Conservation (phyloP, 139 green algal genomes). For the Micromonas pusilla region DNA sequence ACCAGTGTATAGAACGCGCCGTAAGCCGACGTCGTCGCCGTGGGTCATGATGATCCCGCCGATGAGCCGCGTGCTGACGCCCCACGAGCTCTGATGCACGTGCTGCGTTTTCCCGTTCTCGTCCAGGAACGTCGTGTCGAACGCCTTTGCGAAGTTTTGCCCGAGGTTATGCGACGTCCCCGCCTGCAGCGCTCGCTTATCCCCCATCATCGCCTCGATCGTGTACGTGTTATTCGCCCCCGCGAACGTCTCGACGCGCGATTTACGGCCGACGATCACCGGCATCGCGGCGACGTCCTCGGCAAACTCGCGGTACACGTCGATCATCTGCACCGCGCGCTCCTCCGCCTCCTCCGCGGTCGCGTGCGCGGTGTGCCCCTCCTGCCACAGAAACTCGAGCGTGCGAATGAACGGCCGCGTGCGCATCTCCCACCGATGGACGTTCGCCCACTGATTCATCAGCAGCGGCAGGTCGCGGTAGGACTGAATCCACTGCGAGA, state of each 20-base stretch:
- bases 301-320: constrained; percentile 68
- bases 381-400: constrained; percentile 98
- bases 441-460: constrained; percentile 96
- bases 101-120: constrained; percentile 49
- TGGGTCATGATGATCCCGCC: constrained; percentile 97
- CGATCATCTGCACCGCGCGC: constrained; percentile 52
- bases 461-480: constrained; percentile 93
- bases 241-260: constrained; percentile 77
- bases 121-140: constrained; percentile 49
- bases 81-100: constrained; percentile 92
- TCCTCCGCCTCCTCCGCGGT: constrained; percentile 86
- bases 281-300: constrained; percentile 76
- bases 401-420: constrained; percentile 96
- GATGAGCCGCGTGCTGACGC: constrained; percentile 87
- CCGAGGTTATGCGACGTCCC: constrained; percentile 96
- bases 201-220: constrained; percentile 99
- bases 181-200: constrained; percentile 78
- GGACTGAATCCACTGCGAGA: constrained; percentile 79
- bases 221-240: constrained; percentile 91
- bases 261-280: constrained; percentile 89
- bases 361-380: constrained; percentile 96
- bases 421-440: constrained; percentile 98
- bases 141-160: constrained; percentile 87
- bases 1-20: too few relatives aligned
- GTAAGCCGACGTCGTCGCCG: constrained; percentile 88